Evolutionary conservation across 192 early-diverging fungal genomes (phyloP), one percentile per base, ranked within the genome.

Genomic region (Backusella tuberculispora): DNA sequence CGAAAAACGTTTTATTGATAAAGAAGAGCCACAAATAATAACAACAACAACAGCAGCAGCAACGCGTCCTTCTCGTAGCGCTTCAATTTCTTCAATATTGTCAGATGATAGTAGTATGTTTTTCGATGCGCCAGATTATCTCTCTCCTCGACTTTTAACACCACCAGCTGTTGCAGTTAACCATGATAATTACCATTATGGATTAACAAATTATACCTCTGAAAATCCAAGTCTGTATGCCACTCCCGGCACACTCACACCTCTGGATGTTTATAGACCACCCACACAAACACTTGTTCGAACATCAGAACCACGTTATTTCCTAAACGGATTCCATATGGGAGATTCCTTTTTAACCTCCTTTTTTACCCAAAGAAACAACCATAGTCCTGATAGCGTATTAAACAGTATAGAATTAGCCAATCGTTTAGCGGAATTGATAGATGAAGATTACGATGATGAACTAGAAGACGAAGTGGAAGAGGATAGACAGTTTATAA

Each of bases 301-400:
- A 50, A n/a, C 34, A 21, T 53, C 41, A 24, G 41, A 65, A 47
- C 72, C 72, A 26, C 63, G 60, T 3, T 75, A 75, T 53, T 65
- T 65, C 29, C 48, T 63, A 38, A 78, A 45, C 34, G 77, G 77
- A 37, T 56, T 78, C 3, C 77, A 78, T 41, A 73, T 69, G 24
- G 77, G 77, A 1, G 47, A 69, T 42, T 50, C 71, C 21, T 78
- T 78, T 37, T 63, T 78, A 45, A 78, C 77, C 6, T 78, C 77
- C 38, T 64, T 78, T 38, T 69, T 78, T 10, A 21, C n/a, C 6
- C 2, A 43, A 0, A 37, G 21, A 21, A 43, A 26, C 9, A 67
- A 21, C 17, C 21, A 43, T 43, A 2, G 5, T 13, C 0, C 50
- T 2, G 8, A 42, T 14, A 26, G 5, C 0, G 40, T 12, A 5